Evolutionary conservation across 495 filamentous ascomycete genomes (phyloP).

Genomic region (Podospora sp.): DNA sequence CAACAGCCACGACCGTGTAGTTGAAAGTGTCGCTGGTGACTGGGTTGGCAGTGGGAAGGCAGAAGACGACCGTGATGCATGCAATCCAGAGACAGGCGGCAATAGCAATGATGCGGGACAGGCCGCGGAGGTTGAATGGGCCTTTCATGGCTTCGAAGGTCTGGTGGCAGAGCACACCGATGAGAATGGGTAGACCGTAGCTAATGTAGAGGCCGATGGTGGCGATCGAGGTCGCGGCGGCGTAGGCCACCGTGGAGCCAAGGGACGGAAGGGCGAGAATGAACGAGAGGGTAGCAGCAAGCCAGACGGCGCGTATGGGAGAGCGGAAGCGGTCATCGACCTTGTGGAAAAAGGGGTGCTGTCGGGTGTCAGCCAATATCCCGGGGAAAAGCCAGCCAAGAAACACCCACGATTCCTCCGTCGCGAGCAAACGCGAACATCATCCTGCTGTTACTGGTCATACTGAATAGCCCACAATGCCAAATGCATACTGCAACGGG

Average conservation of each 20-base stretch:
- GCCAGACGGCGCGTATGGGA: constrained; percentile 61
- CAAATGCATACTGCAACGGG: constrained; percentile 52
- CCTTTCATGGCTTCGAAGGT: constrained; percentile 51
- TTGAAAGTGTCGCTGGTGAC: constrained; percentile 61
- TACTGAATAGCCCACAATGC: constrained; percentile 61
- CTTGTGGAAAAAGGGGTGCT: constrained; percentile 56
- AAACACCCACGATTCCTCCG: constrained; percentile 47
- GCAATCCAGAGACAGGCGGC: constrained; percentile 56
- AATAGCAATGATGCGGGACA: constrained; percentile 56
- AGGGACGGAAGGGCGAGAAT: constrained; percentile 62
- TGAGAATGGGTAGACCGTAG: constrained; percentile 67
- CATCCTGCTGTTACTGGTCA: constrained; percentile 65
- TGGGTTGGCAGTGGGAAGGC: constrained; percentile 61
- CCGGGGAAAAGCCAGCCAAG: neutral
- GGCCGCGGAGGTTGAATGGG: constrained; percentile 59
- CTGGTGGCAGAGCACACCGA: constrained; percentile 51
- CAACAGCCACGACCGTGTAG: constrained; percentile 66
- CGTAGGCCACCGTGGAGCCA: constrained; percentile 62
- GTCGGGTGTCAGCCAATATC: neutral
- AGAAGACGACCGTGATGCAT: constrained; percentile 65
- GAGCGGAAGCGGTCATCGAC: constrained; percentile 57
- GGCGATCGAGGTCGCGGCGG: constrained; percentile 64
- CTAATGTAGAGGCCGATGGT: constrained; percentile 71
- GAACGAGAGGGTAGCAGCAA: constrained; percentile 62
- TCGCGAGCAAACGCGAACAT: constrained; percentile 65